These are phyloP conservation scores for Geranium rotundifolium DNA, from an alignment of 345 rosid genomes.

Conservation along the genomic window DNA sequence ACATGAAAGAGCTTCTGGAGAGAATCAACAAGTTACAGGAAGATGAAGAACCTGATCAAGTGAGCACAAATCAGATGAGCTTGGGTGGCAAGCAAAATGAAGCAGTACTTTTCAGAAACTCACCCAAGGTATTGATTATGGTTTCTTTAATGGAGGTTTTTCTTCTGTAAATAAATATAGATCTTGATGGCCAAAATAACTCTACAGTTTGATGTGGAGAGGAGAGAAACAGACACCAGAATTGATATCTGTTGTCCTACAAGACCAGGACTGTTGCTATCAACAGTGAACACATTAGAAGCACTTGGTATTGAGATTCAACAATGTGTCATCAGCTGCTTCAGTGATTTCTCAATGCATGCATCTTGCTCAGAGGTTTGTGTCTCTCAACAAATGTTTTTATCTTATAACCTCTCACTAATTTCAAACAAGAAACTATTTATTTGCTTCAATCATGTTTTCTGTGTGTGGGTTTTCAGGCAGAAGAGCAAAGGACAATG, in stretches of 20 bases:
- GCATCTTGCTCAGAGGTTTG: constrained; percentile 86
- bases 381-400: background rate
- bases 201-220: constrained; percentile 63
- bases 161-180: background rate
- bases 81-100: constrained; percentile 36
- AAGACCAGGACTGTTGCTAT: constrained; percentile 68
- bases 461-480: constrained; percentile 11
- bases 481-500: constrained; percentile 34
- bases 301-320: constrained; percentile 80
- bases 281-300: constrained; percentile 77
- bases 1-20: constrained; percentile 50
- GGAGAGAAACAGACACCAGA: constrained; percentile 42
- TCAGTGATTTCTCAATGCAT: constrained; percentile 80
- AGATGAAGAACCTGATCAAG: constrained; percentile 15
- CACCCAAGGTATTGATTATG: constrained; percentile 60
- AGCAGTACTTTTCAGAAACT: constrained; percentile 43
- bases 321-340: constrained; percentile 83
- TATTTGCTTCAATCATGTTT: background rate
- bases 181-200: background rate
- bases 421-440: background rate
- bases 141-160: background rate
- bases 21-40: constrained; percentile 53
- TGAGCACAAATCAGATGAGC: constrained; percentile 22
- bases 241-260: constrained; percentile 69
- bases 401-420: background rate